Percentiles rank a stretch among this genome's conserved stretches.
phyloP scores from a whole-genome alignment of 345 rosid species.

The Rubroshorea leprosula region DNA sequence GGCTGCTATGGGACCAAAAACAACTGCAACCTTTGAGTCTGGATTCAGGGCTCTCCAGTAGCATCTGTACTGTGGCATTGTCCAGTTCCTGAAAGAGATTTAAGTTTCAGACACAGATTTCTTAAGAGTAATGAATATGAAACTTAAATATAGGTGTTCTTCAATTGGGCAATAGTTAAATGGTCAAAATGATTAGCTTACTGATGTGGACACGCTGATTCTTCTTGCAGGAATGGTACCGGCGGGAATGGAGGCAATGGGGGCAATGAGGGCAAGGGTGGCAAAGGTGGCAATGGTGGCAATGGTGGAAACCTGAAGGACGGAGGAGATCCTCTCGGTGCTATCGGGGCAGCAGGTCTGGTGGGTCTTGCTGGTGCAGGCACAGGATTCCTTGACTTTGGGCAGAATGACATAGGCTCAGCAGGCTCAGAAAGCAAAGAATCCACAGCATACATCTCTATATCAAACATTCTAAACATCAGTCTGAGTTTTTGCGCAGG shows the following conservation, averaged over 20 bases:
- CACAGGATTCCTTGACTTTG: constrained; percentile 31
- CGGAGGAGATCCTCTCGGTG: constrained; percentile 34
- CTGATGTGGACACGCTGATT: constrained; percentile 80
- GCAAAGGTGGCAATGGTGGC: constrained; percentile 49
- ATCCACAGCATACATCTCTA: constrained; percentile 47
- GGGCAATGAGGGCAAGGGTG: constrained; percentile 30
- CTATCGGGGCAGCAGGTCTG: constrained; percentile 18
- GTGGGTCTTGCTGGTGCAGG: constrained; percentile 24
- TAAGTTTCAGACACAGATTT: too few relatives aligned
- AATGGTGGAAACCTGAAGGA: constrained; percentile 45
- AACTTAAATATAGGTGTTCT: not conserved
- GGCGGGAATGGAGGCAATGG: constrained; percentile 52
- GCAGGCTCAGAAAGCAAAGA: constrained; percentile 67
- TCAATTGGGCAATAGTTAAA: too few relatives aligned
- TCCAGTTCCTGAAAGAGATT: constrained; percentile 54
- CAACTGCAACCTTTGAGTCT: constrained; percentile 52
- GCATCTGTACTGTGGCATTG: constrained; percentile 60
- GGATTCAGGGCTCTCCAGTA: constrained; percentile 74
- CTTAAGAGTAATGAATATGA: too few relatives aligned
- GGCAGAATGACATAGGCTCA: constrained; percentile 61
- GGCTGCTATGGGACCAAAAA: constrained; percentile 56
- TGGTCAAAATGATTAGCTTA: constrained; percentile 30
- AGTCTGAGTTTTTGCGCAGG: constrained; percentile 53
- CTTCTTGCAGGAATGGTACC: constrained; percentile 49
- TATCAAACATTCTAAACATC: constrained; percentile 44